phyloP scores from a whole-genome alignment of 1,284 basidiomycete genomes.

The Naganishia albida region DNA sequence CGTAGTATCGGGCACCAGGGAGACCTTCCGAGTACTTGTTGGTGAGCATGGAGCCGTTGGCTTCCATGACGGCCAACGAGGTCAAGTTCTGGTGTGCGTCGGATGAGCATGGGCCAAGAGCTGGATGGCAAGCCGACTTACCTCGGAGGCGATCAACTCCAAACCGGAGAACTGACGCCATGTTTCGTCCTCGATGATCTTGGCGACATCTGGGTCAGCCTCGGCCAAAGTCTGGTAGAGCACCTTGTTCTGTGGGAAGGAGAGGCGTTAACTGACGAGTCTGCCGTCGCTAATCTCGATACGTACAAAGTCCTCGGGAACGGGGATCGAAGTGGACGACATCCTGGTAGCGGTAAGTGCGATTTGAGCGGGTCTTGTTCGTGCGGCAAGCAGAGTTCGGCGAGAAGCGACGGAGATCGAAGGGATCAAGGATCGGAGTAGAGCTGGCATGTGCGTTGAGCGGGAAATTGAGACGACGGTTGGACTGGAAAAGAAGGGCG shows the following conservation, averaged over 20 bases:
- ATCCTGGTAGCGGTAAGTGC: slow-evolving; percentile 45
- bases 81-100: slow-evolving; percentile 74
- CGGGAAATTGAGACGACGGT: slow-evolving; percentile 20
- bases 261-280: slow-evolving; percentile 30
- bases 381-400: slow-evolving; percentile 38
- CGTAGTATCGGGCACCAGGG: slow-evolving; percentile 94
- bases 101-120: background rate
- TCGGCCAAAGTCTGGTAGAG: slow-evolving; percentile 85
- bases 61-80: slow-evolving; percentile 91
- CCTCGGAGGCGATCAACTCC: slow-evolving; percentile 60
- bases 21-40: slow-evolving; percentile 99
- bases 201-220: slow-evolving; percentile 90
- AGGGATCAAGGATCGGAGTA: slow-evolving; percentile 32
- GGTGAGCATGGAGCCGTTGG: slow-evolving; percentile 97
- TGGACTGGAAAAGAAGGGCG: slow-evolving; percentile 3
- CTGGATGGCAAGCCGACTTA: slow-evolving; percentile 35
- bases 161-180: slow-evolving; percentile 98
- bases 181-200: slow-evolving; percentile 99
- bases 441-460: slow-evolving; percentile 30
- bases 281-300: background rate
- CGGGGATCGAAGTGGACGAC: slow-evolving; percentile 53
- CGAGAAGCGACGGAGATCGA: slow-evolving; percentile 27
- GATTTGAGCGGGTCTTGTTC: slow-evolving; percentile 33
- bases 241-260: slow-evolving; percentile 76
- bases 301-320: slow-evolving; percentile 58